Evolutionary conservation across 495 filamentous ascomycete genomes (phyloP), one percentile per base, ranked within the genome.

Genomic region (Symbiotaphrina buchneri): DNA sequence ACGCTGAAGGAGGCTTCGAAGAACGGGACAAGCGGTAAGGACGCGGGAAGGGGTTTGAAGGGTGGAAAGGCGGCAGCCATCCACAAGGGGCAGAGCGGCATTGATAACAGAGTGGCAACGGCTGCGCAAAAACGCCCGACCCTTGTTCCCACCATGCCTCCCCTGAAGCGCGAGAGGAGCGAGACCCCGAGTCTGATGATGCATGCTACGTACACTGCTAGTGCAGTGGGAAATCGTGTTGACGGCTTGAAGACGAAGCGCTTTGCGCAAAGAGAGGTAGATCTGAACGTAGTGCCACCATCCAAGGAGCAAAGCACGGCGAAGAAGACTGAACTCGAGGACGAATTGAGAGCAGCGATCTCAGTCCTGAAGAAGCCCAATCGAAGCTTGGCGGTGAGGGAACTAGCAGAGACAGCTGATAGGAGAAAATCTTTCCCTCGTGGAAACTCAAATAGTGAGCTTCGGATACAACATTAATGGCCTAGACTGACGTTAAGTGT

Each of bases 321-420:
- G 10, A 92, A 75, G 47, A 74, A 80, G 38, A 73, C 78, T 14
- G 60, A 65, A 25, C 55, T 91, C 4, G 73, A 90, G 35, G 71
- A 72, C 35, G 78, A 93, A 44, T 56, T 94, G 17, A 68, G 75
- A 41, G 69, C 75, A 21, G 87, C 85, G 8, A 94, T 95, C 35
- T 55, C 65, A 7, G 60, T 77, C 1, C 55, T 95, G 18, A 78
- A 82, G 41, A 91, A 74, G 47, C 87, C 87, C 4, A 92, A 94
- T 43, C 63, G 87, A 33, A 62, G 72, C 4, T 55, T 85, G 25
- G 80, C 77, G 8, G 71, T 69, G 8, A 70, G 71, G 39, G 71
- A 73, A 30, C 56, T 81, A 23, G 74, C 65, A 5, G 70, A 85
- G 3, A 70, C 66, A 31, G 67, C 67, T 6, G 73, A 77, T 37